Evolutionary conservation across 257 asterid genomes (phyloP).

Genomic region (Oldenlandia corymbosa): DNA sequence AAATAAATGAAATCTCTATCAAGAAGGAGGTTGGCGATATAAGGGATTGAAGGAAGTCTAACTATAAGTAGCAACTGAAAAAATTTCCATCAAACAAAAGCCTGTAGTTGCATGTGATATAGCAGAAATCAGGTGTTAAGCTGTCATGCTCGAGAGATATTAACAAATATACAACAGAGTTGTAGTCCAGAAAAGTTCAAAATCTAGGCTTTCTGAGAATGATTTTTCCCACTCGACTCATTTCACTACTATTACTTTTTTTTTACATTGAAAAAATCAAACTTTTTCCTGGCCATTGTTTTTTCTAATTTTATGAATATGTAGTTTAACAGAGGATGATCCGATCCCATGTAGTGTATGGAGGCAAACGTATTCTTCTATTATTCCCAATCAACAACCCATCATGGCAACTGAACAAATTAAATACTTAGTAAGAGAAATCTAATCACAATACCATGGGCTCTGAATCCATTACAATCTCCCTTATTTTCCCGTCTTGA

Average conservation of each 20-base stretch:
- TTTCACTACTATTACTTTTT: too few species aligned
- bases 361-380: too few species aligned
- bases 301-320: background rate
- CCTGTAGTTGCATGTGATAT: too few species aligned
- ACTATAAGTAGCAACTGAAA: too few species aligned
- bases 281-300: background rate
- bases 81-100: too few species aligned
- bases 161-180: constrained; percentile 1
- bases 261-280: background rate
- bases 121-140: too few species aligned
- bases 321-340: too few species aligned
- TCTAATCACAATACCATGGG: constrained; percentile 44
- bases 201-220: background rate
- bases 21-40: background rate
- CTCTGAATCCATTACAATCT: constrained; percentile 55
- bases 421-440: background rate
- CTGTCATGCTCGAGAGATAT: background rate
- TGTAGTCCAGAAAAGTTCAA: background rate
- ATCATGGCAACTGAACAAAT: background rate
- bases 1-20: background rate
- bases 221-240: background rate
- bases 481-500: constrained; percentile 77
- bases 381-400: background rate
- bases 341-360: too few species aligned
- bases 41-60: too few species aligned